Evolutionary conservation across 179 eudicot genomes (phyloP), one percentile per base, ranked within the genome.

Genomic region (Heliamphora pulchella): DNA sequence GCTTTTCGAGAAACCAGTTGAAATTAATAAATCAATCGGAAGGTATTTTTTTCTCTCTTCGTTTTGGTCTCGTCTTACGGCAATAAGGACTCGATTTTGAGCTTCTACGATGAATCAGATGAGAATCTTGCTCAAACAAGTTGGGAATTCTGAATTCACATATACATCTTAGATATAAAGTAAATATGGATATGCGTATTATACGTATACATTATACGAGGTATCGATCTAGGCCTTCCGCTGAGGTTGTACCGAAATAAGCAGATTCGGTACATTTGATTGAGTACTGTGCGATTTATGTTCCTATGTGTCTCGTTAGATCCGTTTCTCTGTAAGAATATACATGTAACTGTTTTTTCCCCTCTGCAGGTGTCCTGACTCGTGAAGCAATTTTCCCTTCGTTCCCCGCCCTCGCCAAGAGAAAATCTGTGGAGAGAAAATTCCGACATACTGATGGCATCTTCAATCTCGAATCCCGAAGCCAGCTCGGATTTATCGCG

Each of bases 381-480:
- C 41, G 9, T 31, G 48, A 71, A 9, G 53, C 53, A 0, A 0
- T 48, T 48, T 71, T 44, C 73, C 22, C 14, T 11, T 14, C 15
- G 5, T 44, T 68, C 41, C 14, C 18, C 18, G 13, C n/a, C 31
- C 31, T 31, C 31, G 31, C 31, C 31, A 31, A 48, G 14, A 20
- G 76, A 54, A 53, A 13, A 13, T 22, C 61, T 11, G 53, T n/a
- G 3, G 76, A 55, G 76, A 73, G 76, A 22, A 41, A 22, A 73
- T 73, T 57, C 76, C 20, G 61, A 14, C 9, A 9, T 4, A 50
- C 13, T 43, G 75, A 86, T 87, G 87, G 87, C 88, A 58, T 80
- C 93, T 1, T 73, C 89, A 1, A 63, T 76, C 51, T 79, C 93
- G 8, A 86, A 83, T 87, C 85, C 79, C 82, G 91, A 81, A 46